Evolutionary conservation across 805 yeast species (phyloP).

Genomic region (Sungouiozyma ichnusensis): DNA sequence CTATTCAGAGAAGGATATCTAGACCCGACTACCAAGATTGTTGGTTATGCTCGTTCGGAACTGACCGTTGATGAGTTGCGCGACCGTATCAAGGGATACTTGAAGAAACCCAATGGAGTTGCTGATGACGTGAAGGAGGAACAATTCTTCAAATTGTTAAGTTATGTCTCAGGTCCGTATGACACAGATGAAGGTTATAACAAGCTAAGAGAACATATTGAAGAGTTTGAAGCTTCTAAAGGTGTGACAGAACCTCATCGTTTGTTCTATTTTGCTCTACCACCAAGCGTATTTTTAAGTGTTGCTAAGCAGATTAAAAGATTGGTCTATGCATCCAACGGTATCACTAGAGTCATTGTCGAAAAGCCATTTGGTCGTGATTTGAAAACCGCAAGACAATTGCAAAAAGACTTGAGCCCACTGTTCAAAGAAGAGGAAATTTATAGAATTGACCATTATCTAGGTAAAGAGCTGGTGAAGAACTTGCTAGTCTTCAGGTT

Average conservation of each 20-base stretch:
- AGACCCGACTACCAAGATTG: slow-evolving; percentile 57
- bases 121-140: slow-evolving; percentile 36
- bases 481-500: slow-evolving; percentile 82
- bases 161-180: slow-evolving; percentile 71
- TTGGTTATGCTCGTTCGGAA: slow-evolving; percentile 88
- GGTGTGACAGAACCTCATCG: slow-evolving; percentile 53
- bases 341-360: slow-evolving; percentile 71
- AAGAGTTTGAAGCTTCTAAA: slow-evolving; percentile 44
- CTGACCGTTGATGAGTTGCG: slow-evolving; percentile 58
- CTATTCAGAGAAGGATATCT: slow-evolving; percentile 66
- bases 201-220: slow-evolving; percentile 44
- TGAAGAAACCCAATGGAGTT: slow-evolving; percentile 43
- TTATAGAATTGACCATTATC: slow-evolving; percentile 92
- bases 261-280: slow-evolving; percentile 84
- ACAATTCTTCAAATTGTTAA: slow-evolving; percentile 53
- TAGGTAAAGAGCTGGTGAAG: slow-evolving; percentile 97
- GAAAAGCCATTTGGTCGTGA: slow-evolving; percentile 98
- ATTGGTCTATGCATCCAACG: slow-evolving; percentile 55
- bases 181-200: slow-evolving; percentile 69
- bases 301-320: slow-evolving; percentile 69
- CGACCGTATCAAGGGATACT: slow-evolving; percentile 50
- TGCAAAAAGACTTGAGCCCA: slow-evolving; percentile 73
- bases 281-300: slow-evolving; percentile 79
- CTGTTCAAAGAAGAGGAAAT: slow-evolving; percentile 84
- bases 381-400: slow-evolving; percentile 61